phyloP scores from a whole-genome alignment of 139 green algal genomes.

The Coccomyxa sp. region DNA sequence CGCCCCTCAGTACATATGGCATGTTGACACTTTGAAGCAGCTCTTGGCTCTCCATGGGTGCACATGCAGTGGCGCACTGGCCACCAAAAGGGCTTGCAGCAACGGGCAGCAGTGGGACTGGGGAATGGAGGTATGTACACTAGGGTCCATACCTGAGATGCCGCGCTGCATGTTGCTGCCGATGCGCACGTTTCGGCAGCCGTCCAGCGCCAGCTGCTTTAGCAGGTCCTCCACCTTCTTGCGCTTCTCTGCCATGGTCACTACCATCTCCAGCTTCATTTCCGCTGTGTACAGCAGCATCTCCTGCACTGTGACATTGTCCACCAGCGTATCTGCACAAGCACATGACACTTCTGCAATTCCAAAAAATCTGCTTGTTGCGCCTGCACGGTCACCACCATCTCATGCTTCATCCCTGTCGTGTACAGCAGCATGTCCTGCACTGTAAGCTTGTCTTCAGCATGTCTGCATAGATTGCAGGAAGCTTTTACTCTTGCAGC shows the following conservation, averaged over 20 bases:
- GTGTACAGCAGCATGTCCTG: conserved; percentile 34
- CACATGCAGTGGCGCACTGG: too few relatives aligned
- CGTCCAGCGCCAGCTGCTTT: conserved; percentile 1
- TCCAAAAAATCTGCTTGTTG: too few relatives aligned
- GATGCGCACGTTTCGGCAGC: conserved; percentile 4
- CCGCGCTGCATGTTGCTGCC: not conserved
- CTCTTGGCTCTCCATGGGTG: not conserved
- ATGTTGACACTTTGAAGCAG: not conserved
- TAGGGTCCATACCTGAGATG: conserved; percentile 12
- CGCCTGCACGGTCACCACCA: not conserved
- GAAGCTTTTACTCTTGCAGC: not conserved
- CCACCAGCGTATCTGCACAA: conserved; percentile 25
- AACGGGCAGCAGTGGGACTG: not conserved
- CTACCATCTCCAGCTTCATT: conserved; percentile 25
- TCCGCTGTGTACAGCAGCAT: conserved; percentile 37
- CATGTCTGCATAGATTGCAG: conserved; percentile 11
- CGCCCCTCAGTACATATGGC: not conserved
- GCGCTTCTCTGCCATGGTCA: not conserved
- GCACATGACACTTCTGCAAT: not conserved
- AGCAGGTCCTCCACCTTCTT: not conserved
- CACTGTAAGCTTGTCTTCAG: conserved; percentile 26
- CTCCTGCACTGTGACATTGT: conserved; percentile 27
- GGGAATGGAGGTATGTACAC: not conserved
- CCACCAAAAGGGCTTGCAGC: not conserved
- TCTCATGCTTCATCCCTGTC: conserved; percentile 32